phyloP scores from a whole-genome alignment of 2,329 filamentous ascomycete genomes.

The Ascochyta lentis region DNA sequence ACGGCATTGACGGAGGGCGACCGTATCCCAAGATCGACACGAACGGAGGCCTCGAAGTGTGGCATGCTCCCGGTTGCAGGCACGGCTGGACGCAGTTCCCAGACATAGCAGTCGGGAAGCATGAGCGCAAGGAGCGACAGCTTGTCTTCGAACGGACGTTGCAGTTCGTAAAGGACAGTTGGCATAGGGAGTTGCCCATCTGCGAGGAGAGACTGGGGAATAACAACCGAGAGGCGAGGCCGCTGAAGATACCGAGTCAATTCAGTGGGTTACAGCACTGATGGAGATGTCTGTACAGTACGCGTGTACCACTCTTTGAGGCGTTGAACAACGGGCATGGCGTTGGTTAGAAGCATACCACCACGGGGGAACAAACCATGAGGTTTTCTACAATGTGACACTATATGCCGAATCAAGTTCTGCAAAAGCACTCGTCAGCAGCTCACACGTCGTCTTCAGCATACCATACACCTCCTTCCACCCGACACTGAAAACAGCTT shows the following conservation, averaged over 20 bases:
- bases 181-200: constrained; percentile 36
- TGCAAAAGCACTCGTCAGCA: not conserved
- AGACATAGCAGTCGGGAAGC: constrained; percentile 45
- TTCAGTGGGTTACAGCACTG: constrained; percentile 10
- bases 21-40: constrained; percentile 21
- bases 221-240: constrained; percentile 23
- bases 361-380: not conserved
- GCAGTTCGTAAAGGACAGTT: constrained; percentile 48
- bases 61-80: constrained; percentile 43
- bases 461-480: not conserved
- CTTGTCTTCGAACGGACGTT: constrained; percentile 46
- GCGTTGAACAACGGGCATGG: not conserved
- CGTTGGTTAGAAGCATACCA: not conserved
- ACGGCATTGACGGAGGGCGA: constrained; percentile 31
- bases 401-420: not conserved
- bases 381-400: not conserved
- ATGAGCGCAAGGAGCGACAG: constrained; percentile 47
- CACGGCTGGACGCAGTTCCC: constrained; percentile 56
- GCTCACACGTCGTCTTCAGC: not conserved
- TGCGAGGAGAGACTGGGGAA: constrained; percentile 21
- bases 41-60: constrained; percentile 49
- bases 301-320: not conserved
- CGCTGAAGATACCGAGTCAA: constrained; percentile 27
- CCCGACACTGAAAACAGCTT: not conserved
- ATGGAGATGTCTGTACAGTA: not conserved